A percentile compares a stretch with the other conserved stretches of the same genome.
These are phyloP conservation scores for Sugiyamaella japonica DNA, from an alignment of 1,139 yeast species.

Conservation along the genomic window DNA sequence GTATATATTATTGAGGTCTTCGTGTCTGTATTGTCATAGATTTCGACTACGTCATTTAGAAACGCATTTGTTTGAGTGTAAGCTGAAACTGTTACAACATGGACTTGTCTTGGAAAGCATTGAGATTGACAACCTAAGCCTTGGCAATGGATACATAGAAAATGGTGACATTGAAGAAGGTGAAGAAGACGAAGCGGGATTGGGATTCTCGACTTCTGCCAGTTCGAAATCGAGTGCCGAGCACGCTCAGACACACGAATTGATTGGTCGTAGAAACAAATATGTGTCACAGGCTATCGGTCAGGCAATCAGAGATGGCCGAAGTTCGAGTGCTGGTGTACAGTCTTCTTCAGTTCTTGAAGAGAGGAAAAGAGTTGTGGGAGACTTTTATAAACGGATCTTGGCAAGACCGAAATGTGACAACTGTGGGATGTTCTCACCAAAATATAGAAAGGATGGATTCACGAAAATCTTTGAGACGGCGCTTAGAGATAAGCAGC, in stretches of 20 bases:
- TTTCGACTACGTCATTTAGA: constrained; percentile 70
- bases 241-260: constrained; percentile 43
- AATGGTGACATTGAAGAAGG: constrained; percentile 44
- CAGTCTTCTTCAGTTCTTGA: constrained; percentile 83
- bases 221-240: constrained; percentile 24
- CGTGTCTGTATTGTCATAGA: constrained; percentile 88
- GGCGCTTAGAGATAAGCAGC: constrained; percentile 76
- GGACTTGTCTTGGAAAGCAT: constrained; percentile 81
- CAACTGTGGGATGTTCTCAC: constrained; percentile 94
- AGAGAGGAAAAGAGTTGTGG: constrained; percentile 76
- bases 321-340: constrained; percentile 64
- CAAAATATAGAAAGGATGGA: constrained; percentile 93
- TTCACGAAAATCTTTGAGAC: constrained; percentile 89
- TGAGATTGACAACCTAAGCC: constrained; percentile 64
- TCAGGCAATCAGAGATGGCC: constrained; percentile 75
- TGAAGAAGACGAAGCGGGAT: constrained; percentile 38
- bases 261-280: constrained; percentile 60
- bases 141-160: constrained; percentile 44
- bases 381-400: constrained; percentile 71
- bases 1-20: constrained; percentile 75
- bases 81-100: constrained; percentile 77
- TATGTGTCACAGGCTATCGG: constrained; percentile 72
- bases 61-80: constrained; percentile 74
- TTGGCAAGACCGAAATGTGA: constrained; percentile 85
- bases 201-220: constrained; percentile 21